These are phyloP conservation scores for Fragilaria crotonensis DNA, from an alignment of 108 stramenopile species.

Conservation along the genomic window DNA sequence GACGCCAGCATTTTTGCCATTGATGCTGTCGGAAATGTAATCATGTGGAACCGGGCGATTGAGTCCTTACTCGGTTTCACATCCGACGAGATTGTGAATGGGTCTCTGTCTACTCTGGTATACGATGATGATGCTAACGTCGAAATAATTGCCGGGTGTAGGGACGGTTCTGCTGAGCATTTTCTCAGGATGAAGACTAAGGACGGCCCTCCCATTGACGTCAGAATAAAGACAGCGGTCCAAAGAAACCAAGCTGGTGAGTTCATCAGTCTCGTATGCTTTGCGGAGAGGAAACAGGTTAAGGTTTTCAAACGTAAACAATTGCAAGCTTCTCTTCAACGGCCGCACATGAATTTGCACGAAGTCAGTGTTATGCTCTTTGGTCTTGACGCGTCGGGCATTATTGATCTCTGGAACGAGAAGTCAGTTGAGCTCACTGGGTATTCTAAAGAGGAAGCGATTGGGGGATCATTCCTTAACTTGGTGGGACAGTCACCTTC, in stretches of 20 bases:
- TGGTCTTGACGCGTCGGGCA: slow-evolving; percentile 30
- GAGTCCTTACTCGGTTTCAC: neutral
- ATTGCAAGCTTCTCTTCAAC: neutral
- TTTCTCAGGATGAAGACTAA: neutral
- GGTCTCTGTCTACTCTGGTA: neutral
- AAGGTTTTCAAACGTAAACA: neutral
- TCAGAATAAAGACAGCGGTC: slow-evolving; percentile 7
- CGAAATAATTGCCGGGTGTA: neutral
- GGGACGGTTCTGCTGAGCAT: too few relatives aligned
- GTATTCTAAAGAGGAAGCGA: neutral
- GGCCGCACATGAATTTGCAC: too few relatives aligned
- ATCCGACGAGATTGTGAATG: neutral
- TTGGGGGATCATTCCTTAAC: neutral
- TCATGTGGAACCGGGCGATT: slow-evolving; percentile 21
- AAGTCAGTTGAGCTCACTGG: slow-evolving; percentile 1
- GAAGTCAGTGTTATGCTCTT: slow-evolving; percentile 8
- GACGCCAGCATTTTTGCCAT: slow-evolving; percentile 70
- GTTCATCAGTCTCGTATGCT: slow-evolving; percentile 9
- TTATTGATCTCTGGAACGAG: slow-evolving; percentile 6
- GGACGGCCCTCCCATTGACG: neutral
- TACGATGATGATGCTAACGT: neutral
- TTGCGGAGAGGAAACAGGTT: slow-evolving; percentile 3
- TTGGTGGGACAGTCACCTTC: neutral
- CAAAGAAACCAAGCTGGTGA: slow-evolving; percentile 6
- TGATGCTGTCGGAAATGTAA: slow-evolving; percentile 25